A percentile compares a stretch with the other conserved stretches of the same genome.
Conservation (phyloP, 163 green algal genomes). For the Scenedesmus sp. region DNA sequence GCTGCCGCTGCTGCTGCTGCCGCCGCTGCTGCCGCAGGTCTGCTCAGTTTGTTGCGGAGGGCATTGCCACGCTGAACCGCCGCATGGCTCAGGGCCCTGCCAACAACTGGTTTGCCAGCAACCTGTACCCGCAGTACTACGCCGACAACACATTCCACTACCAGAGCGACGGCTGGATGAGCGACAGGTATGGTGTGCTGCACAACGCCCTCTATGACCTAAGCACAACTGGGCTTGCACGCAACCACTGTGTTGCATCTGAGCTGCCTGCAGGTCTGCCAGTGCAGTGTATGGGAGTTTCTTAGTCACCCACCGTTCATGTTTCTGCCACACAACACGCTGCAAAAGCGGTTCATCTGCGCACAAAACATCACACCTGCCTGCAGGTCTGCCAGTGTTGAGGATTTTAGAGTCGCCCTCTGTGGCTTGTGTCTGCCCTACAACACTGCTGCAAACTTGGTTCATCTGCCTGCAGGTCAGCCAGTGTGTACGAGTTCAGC, state of each 20-base stretch:
- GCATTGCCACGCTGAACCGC: constrained; percentile 66
- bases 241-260: too few relatives aligned
- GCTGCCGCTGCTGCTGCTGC: neutral
- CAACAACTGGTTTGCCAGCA: constrained; percentile 42
- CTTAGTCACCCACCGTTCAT: too few relatives aligned
- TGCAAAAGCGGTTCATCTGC: neutral
- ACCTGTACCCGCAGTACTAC: constrained; percentile 89
- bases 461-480: constrained; percentile 47
- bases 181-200: constrained; percentile 44
- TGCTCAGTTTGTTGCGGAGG: constrained; percentile 66
- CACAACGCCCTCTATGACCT: neutral
- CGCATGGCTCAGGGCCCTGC: constrained; percentile 29
- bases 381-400: constrained; percentile 56
- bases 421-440: neutral
- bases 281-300: neutral
- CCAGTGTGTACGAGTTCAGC: constrained; percentile 85
- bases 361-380: neutral
- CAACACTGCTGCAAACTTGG: too few relatives aligned
- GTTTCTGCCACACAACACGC: too few relatives aligned
- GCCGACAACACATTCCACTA: constrained; percentile 88
- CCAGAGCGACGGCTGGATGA: constrained; percentile 93
- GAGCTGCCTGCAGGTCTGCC: neutral
- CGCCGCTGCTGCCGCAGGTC: constrained; percentile 46
- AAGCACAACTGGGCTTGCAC: too few relatives aligned
- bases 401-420: neutral